Evolutionary conservation across 2,329 filamentous ascomycete genomes (phyloP), one percentile per base, ranked within the genome.

Genomic region (Cordyceps tenuipes): DNA sequence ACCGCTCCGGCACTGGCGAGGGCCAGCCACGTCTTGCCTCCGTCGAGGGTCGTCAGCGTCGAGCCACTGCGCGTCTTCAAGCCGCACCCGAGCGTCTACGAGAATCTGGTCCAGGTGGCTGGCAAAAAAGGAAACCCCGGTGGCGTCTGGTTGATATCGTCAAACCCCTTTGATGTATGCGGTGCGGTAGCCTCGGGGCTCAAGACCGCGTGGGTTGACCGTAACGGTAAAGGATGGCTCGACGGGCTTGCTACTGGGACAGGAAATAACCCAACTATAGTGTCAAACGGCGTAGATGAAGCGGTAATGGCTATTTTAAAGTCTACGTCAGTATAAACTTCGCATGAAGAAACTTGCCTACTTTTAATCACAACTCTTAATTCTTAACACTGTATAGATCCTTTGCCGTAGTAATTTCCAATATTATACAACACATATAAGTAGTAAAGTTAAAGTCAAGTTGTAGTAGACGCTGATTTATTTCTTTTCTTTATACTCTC

Each of bases 81-180:
- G 70, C 88, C 89, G 0, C 77, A 82, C 44, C 80, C 76, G 1
- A 79, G 77, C 55, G 78, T 81, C 2, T 91, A 91, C 67, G 63
- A 75, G n/a, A 76, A 87, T 68, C 73, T 90, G 26, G 77, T 81
- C 1, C 64, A 77, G 63, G 74, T 75, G 41, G 75, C 79, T 2
- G 79, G 79, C 3, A 80, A 79, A 65, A 65, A 72, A 44, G 72
- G 70, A 0, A 66, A 77, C 19, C 74, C 77, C 63, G 72, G 69
- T 1, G 74, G 80, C 29, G 76, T 90, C 15, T 90, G 87, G 86
- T 71, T 91, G 8, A 79, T 92, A 6, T 88, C 81, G 64, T 82
- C 83, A 1, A 91, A 91, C 68, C 84, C 88, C 2, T 91, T 91
- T 68, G 88, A 91, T 68, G 75, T 88, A 17, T 79, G 85, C 0